These are phyloP conservation scores for Chrysosporium keratinophilum DNA, from an alignment of 2,329 filamentous ascomycete species.

Conservation along the genomic window DNA sequence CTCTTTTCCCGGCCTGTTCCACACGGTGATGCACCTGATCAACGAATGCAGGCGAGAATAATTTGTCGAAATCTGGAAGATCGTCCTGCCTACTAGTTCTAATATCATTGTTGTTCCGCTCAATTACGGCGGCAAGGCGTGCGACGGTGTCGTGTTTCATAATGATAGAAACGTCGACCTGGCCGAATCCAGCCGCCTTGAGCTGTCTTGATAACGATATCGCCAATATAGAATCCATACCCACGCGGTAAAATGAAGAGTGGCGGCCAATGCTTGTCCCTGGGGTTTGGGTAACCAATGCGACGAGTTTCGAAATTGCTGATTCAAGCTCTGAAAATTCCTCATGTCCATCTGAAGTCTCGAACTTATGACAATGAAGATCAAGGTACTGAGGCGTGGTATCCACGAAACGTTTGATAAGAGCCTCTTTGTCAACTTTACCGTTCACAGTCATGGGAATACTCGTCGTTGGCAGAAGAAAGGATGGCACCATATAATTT, in stretches of 20 bases:
- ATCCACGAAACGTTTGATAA: conserved; percentile 42
- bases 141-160: conserved; percentile 59
- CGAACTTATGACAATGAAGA: conserved; percentile 23
- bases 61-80: conserved; percentile 6
- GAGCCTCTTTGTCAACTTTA: conserved; percentile 55
- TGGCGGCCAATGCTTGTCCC: conserved; percentile 46
- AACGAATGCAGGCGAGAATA: conserved; percentile 23
- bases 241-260: conserved; percentile 66
- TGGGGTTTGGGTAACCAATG: conserved; percentile 41
- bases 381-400: conserved; percentile 42
- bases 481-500: conserved; percentile 67
- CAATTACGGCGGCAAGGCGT: conserved; percentile 36
- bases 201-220: conserved; percentile 58
- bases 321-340: conserved; percentile 49
- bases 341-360: conserved; percentile 23
- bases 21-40: conserved; percentile 28
- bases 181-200: conserved; percentile 35
- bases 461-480: conserved; percentile 56
- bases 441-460: conserved; percentile 65
- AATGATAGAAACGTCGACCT: conserved; percentile 57
- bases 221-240: conserved; percentile 72
- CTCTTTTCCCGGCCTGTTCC: conserved; percentile 22
- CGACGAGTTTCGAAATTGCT: conserved; percentile 46
- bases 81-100: neutral
- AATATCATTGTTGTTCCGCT: neutral